Percentiles rank a stretch among this genome's conserved stretches.
Evolutionary conservation across 176 grass and related monocot species (phyloP).

Genomic region (Luzula sylvatica): DNA sequence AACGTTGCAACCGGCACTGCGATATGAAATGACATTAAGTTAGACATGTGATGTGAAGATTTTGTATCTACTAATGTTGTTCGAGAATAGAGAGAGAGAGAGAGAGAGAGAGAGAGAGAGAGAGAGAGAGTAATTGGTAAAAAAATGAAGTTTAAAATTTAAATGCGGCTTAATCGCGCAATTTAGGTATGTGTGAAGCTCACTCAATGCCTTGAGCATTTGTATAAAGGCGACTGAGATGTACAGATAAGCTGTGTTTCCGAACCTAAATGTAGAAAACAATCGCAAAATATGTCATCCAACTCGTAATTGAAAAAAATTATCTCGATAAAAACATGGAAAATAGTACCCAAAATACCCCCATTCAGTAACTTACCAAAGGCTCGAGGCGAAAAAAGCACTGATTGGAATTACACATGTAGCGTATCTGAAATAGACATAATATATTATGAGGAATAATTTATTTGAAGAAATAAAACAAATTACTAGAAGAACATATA

Average conservation of each 20-base stretch:
- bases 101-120: too few relatives aligned
- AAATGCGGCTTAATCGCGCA: too few relatives aligned
- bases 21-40: slow-evolving; percentile 24
- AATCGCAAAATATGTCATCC: slow-evolving; percentile 1
- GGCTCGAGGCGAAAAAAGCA: slow-evolving; percentile 81
- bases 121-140: too few relatives aligned
- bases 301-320: not conserved
- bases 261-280: slow-evolving; percentile 49
- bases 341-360: too few relatives aligned
- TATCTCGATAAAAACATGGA: too few relatives aligned
- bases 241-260: slow-evolving; percentile 81
- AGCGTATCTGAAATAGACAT: slow-evolving; percentile 52
- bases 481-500: slow-evolving; percentile 5
- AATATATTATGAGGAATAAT: slow-evolving; percentile 9
- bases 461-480: not conserved
- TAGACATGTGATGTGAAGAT: slow-evolving; percentile 1
- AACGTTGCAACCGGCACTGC: slow-evolving; percentile 94
- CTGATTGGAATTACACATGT: slow-evolving; percentile 89
- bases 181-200: too few relatives aligned
- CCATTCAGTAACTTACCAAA: slow-evolving; percentile 45
- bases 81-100: too few relatives aligned
- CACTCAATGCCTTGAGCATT: slow-evolving; percentile 96
- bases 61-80: too few relatives aligned
- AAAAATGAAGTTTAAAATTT: too few relatives aligned
- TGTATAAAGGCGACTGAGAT: slow-evolving; percentile 91